Conservation (phyloP, 2,329 filamentous ascomycete species). For the Thielaviopsis cerberus region DNA sequence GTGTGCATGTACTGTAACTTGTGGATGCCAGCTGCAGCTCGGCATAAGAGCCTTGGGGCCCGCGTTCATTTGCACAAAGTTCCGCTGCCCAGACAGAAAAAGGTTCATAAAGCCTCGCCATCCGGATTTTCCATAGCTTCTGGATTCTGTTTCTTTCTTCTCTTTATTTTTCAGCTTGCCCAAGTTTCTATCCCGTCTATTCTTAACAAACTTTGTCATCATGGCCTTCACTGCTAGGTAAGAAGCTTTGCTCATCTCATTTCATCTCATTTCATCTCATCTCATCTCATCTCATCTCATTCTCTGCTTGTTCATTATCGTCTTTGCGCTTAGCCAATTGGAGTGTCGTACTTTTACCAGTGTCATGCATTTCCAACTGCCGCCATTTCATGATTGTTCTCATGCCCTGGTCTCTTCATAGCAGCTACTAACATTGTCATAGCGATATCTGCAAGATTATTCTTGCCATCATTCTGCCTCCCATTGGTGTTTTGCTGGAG, state of each 20-base stretch:
- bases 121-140: background rate
- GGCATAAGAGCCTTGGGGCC: too few species aligned
- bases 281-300: background rate
- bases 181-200: background rate
- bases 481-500: constrained; percentile 87
- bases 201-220: constrained; percentile 16
- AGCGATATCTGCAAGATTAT: constrained; percentile 50
- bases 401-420: background rate
- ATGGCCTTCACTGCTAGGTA: constrained; percentile 45
- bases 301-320: background rate
- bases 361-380: background rate
- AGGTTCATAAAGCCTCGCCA: background rate
- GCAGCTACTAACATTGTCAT: constrained; percentile 3
- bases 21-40: too few species aligned
- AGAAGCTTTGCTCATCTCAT: constrained; percentile 14
- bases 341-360: background rate
- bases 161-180: background rate
- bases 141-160: background rate
- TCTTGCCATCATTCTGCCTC: constrained; percentile 75
- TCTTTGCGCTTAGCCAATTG: background rate
- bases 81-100: background rate
- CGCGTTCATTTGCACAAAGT: background rate
- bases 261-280: background rate
- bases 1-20: background rate
- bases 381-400: background rate